phyloP scores from a whole-genome alignment of 2,329 filamentous ascomycete genomes.

The Neurospora sp. region DNA sequence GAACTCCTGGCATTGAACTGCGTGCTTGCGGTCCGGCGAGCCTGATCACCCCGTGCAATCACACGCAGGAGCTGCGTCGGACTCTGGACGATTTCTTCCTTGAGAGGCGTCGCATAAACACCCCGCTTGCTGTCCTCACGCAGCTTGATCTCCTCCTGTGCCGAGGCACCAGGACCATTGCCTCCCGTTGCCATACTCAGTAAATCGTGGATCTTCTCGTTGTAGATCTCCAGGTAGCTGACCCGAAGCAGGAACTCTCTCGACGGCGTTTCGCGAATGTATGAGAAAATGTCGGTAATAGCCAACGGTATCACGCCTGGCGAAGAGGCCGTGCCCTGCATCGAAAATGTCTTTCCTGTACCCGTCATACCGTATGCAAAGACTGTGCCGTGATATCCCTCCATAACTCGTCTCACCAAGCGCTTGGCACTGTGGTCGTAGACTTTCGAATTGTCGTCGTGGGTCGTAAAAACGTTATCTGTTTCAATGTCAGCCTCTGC shows the following conservation, averaged over 20 bases:
- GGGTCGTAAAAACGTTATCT: conserved; percentile 95
- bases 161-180: conserved; percentile 40
- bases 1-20: conserved; percentile 97
- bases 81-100: conserved; percentile 97
- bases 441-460: conserved; percentile 89
- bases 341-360: conserved; percentile 97
- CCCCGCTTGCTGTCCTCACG: conserved; percentile 93
- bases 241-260: conserved; percentile 90
- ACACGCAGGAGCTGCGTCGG: conserved; percentile 90
- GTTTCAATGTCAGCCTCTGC: conserved; percentile 9
- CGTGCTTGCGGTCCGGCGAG: conserved; percentile 81
- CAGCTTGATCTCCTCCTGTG: conserved; percentile 90
- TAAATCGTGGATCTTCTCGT: conserved; percentile 92
- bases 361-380: conserved; percentile 99
- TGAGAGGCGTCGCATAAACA: conserved; percentile 90
- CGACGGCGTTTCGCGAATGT: conserved; percentile 92
- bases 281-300: conserved; percentile 98
- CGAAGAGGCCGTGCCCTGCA: conserved; percentile 94
- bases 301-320: conserved; percentile 94
- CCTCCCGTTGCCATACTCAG: conserved; percentile 59
- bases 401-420: conserved; percentile 92
- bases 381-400: conserved; percentile 96
- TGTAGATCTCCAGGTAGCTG: conserved; percentile 98
- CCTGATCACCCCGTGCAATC: conserved; percentile 87
- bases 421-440: conserved; percentile 93